These are phyloP conservation scores for Citrus australasica DNA, from an alignment of 345 rosid species.

Conservation along the genomic window DNA sequence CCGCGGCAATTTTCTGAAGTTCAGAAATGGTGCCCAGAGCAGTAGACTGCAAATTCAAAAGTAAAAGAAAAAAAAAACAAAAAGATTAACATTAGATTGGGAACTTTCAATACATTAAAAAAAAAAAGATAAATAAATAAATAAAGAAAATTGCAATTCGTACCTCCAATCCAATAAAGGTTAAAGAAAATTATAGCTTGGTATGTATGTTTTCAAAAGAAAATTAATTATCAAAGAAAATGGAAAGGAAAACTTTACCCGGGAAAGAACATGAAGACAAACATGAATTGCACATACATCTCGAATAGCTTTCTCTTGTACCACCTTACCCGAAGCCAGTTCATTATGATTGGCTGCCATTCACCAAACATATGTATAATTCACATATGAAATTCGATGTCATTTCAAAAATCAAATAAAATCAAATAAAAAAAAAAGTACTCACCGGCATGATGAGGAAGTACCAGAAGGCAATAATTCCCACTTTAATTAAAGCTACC, in stretches of 20 bases:
- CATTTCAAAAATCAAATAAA: too few species aligned
- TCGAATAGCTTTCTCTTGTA: slow-evolving; percentile 78
- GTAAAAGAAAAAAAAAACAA: too few species aligned
- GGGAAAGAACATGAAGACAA: slow-evolving; percentile 83
- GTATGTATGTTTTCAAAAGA: too few species aligned
- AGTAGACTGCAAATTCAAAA: slow-evolving; percentile 40
- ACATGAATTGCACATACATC: slow-evolving; percentile 92
- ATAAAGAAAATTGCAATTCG: too few species aligned
- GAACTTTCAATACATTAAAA: neutral
- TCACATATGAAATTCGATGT: neutral
- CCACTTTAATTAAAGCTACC: slow-evolving; percentile 44
- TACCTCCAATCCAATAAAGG: too few species aligned
- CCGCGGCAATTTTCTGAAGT: slow-evolving; percentile 87
- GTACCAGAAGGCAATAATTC: slow-evolving; percentile 57
- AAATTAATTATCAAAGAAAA: neutral
- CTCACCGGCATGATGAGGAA: slow-evolving; percentile 79
- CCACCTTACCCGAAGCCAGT: slow-evolving; percentile 85
- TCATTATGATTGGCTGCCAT: slow-evolving; percentile 82
- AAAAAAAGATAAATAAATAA: too few species aligned
- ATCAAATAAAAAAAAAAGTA: neutral
- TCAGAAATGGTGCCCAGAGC: slow-evolving; percentile 89
- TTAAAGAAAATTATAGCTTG: too few species aligned
- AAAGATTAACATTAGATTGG: neutral
- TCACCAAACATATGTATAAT: neutral
- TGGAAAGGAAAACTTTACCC: slow-evolving; percentile 39